Evolutionary conservation across 768 basidiomycete species (phyloP).

Genomic region (Amanita pallidorosea): DNA sequence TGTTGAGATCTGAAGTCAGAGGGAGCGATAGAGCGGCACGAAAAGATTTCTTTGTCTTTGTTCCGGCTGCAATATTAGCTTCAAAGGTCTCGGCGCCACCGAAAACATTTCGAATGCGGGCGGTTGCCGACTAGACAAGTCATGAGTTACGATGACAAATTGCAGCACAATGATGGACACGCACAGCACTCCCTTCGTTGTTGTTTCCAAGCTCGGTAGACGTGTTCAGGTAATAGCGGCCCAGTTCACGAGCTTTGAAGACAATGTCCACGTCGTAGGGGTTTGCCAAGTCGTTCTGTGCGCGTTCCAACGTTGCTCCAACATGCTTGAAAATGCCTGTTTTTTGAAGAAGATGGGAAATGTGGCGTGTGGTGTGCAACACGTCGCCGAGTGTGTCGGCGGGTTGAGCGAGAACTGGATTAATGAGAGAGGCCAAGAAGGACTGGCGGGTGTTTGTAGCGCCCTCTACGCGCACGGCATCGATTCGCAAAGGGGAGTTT

Average conservation of each 20-base stretch:
- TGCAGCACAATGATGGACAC: conserved; percentile 17
- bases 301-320: conserved; percentile 50
- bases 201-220: conserved; percentile 89
- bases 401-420: conserved; percentile 37
- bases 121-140: conserved; percentile 54
- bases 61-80: conserved; percentile 74
- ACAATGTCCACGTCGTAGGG: conserved; percentile 69
- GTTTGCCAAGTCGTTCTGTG: conserved; percentile 40
- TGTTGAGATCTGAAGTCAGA: conserved; percentile 47
- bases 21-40: conserved; percentile 59
- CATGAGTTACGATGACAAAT: neutral
- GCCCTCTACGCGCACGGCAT: conserved; percentile 75
- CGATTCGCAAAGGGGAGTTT: conserved; percentile 54
- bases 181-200: conserved; percentile 84
- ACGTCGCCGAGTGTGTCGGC: conserved; percentile 47
- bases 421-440: conserved; percentile 73
- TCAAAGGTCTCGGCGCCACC: conserved; percentile 87
- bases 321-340: conserved; percentile 73
- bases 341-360: conserved; percentile 55
- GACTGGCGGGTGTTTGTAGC: conserved; percentile 61
- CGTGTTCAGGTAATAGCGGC: conserved; percentile 68
- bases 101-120: conserved; percentile 76
- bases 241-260: conserved; percentile 66
- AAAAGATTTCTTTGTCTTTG: conserved; percentile 78
- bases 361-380: conserved; percentile 54